These are phyloP conservation scores for Debaryomyces maramus DNA, from an alignment of 805 yeast genomes.

Conservation along the genomic window DNA sequence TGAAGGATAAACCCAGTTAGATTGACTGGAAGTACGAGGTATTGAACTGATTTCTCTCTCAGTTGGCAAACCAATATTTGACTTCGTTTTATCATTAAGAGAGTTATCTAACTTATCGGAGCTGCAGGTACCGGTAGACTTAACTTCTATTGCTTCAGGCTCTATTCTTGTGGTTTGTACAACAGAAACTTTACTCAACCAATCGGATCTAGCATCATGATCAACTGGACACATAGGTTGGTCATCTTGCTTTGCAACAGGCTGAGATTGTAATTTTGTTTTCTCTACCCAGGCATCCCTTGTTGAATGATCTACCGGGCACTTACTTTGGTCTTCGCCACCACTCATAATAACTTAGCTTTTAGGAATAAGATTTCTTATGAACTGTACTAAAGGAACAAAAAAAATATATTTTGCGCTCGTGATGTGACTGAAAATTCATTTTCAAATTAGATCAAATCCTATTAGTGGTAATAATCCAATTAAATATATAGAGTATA, in stretches of 20 bases:
- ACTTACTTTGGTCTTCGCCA: constrained; percentile 29
- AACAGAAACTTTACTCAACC: constrained; percentile 38
- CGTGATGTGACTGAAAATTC: background rate
- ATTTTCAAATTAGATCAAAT: no score
- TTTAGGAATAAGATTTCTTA: no score
- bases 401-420: background rate
- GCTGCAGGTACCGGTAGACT: constrained; percentile 36
- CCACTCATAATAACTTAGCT: background rate
- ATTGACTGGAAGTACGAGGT: constrained; percentile 63
- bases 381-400: no score
- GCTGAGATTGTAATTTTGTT: constrained; percentile 10
- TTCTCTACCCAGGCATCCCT: constrained; percentile 32
- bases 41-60: constrained; percentile 79
- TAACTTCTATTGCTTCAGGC: constrained; percentile 43
- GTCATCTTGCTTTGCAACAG: constrained; percentile 18
- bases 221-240: constrained; percentile 66
- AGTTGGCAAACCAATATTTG: constrained; percentile 52
- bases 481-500: background rate
- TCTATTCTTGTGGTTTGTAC: constrained; percentile 19
- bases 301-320: constrained; percentile 55
- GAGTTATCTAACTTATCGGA: constrained; percentile 42
- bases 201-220: constrained; percentile 46
- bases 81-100: constrained; percentile 24
- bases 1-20: constrained; percentile 93
- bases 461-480: no score